These are phyloP conservation scores for Lachnellula arida DNA, from an alignment of 2,329 filamentous ascomycete genomes.

Conservation along the genomic window DNA sequence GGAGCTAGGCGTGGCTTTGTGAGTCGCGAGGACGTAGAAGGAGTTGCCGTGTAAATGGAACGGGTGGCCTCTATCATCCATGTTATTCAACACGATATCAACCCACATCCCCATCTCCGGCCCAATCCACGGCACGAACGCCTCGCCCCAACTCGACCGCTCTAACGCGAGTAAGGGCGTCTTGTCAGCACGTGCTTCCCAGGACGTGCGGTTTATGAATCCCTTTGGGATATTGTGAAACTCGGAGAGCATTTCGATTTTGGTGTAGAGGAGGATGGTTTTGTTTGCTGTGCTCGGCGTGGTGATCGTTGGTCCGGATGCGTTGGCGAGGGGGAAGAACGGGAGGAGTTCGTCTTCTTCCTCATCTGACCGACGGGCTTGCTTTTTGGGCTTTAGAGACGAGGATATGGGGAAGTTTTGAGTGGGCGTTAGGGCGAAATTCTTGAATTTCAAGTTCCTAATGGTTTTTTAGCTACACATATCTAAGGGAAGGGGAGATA, in stretches of 20 bases:
- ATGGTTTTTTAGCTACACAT: neutral
- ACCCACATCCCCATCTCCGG: slow-evolving; percentile 31
- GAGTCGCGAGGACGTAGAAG: neutral
- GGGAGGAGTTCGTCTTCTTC: neutral
- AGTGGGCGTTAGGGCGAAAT: slow-evolving; percentile 5
- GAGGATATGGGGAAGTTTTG: slow-evolving; percentile 1
- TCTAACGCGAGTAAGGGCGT: neutral
- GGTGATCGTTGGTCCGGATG: neutral
- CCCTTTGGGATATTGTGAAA: slow-evolving; percentile 8
- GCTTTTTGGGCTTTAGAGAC: neutral
- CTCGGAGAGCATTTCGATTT: slow-evolving; percentile 9
- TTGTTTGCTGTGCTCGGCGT: neutral
- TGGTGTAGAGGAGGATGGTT: slow-evolving; percentile 8
- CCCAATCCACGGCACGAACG: slow-evolving; percentile 1
- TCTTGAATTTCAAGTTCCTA: slow-evolving; percentile 5
- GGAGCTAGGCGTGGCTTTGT: neutral
- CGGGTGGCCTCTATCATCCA: slow-evolving; percentile 42
- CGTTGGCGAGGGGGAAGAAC: neutral
- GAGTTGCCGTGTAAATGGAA: slow-evolving; percentile 39
- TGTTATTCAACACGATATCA: slow-evolving; percentile 47
- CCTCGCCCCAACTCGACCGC: neutral
- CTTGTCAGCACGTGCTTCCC: neutral
- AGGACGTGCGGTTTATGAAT: slow-evolving; percentile 7
- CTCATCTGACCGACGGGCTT: neutral
- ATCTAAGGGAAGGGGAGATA: neutral